Percentiles rank a stretch among this genome's conserved stretches.
Evolutionary conservation across 2,329 filamentous ascomycete species (phyloP).

Genomic region (Hortaea sp.): DNA sequence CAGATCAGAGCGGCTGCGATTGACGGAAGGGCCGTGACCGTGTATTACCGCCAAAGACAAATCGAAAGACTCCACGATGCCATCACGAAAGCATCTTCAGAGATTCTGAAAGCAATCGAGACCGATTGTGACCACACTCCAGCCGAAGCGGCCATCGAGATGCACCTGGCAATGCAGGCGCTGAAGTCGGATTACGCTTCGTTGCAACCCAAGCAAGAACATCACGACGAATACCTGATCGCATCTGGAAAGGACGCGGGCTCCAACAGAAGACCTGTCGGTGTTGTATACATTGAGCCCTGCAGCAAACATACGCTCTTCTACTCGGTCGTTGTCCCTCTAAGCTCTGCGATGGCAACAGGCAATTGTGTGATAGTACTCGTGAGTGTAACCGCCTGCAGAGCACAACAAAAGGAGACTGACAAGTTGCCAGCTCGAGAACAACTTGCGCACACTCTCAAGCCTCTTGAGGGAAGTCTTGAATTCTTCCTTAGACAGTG

Average conservation of each 20-base stretch:
- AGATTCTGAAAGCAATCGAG: conserved; percentile 32
- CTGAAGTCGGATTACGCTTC: conserved; percentile 31
- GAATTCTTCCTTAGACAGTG: conserved; percentile 33
- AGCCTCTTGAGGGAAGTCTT: conserved; percentile 31
- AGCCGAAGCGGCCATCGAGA: conserved; percentile 33
- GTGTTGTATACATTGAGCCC: conserved; percentile 41
- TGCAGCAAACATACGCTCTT: conserved; percentile 36
- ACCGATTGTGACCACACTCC: conserved; percentile 28
- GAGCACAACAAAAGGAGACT: background rate
- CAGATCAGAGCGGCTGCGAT: conserved; percentile 32
- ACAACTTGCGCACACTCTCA: conserved; percentile 29
- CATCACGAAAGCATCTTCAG: conserved; percentile 26
- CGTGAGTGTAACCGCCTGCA: conserved; percentile 21
- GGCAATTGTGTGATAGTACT: conserved; percentile 44
- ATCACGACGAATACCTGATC: conserved; percentile 34
- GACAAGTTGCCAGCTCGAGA: conserved; percentile 26
- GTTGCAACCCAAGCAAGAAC: conserved; percentile 29
- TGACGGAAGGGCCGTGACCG: conserved; percentile 36
- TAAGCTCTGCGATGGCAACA: conserved; percentile 39
- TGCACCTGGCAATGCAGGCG: conserved; percentile 30
- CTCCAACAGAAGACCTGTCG: conserved; percentile 26
- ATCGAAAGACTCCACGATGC: conserved; percentile 33
- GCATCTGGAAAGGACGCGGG: conserved; percentile 30
- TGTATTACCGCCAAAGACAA: conserved; percentile 38
- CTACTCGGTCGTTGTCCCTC: conserved; percentile 34